phyloP scores from a whole-genome alignment of 768 basidiomycete genomes.

The Tremella fuciformis region DNA sequence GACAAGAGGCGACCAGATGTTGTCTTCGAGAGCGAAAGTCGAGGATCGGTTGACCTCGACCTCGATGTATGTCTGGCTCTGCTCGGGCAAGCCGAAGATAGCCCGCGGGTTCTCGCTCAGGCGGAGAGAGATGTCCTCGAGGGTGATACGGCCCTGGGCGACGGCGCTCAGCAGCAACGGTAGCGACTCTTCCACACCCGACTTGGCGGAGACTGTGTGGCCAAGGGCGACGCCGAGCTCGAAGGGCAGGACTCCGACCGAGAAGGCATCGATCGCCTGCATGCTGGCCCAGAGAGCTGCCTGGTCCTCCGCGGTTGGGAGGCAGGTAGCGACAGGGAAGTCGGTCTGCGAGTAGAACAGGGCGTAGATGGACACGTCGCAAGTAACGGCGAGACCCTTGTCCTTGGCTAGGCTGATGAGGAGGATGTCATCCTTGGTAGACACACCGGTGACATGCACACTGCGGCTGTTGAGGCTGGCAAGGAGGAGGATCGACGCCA shows the following conservation, averaged over 20 bases:
- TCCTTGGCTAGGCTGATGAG: slow-evolving; percentile 92
- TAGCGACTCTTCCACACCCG: slow-evolving; percentile 82
- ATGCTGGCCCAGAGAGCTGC: slow-evolving; percentile 79
- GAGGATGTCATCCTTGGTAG: slow-evolving; percentile 76
- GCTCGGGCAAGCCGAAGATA: slow-evolving; percentile 88
- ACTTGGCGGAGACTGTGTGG: slow-evolving; percentile 63
- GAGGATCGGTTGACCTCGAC: slow-evolving; percentile 78
- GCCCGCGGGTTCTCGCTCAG: slow-evolving; percentile 86
- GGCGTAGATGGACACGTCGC: slow-evolving; percentile 88
- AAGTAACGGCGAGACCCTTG: slow-evolving; percentile 89
- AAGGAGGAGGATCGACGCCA: slow-evolving; percentile 86
- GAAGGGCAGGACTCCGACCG: slow-evolving; percentile 81
- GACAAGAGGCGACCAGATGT: slow-evolving; percentile 80
- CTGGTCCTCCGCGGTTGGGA: slow-evolving; percentile 76
- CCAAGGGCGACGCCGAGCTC: slow-evolving; percentile 65
- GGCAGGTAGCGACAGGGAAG: slow-evolving; percentile 63
- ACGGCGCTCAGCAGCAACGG: slow-evolving; percentile 86
- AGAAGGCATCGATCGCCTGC: slow-evolving; percentile 81
- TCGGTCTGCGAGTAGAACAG: slow-evolving; percentile 80
- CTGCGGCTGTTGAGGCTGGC: slow-evolving; percentile 87
- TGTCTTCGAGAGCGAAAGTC: slow-evolving; percentile 56
- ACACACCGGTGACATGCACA: slow-evolving; percentile 87
- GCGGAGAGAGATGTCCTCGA: slow-evolving; percentile 76
- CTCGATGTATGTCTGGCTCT: slow-evolving; percentile 81
- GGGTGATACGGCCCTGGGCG: slow-evolving; percentile 68